Evolutionary conservation across 345 rosid genomes (phyloP), one percentile per base, ranked within the genome.

Genomic region (Acer negundo): DNA sequence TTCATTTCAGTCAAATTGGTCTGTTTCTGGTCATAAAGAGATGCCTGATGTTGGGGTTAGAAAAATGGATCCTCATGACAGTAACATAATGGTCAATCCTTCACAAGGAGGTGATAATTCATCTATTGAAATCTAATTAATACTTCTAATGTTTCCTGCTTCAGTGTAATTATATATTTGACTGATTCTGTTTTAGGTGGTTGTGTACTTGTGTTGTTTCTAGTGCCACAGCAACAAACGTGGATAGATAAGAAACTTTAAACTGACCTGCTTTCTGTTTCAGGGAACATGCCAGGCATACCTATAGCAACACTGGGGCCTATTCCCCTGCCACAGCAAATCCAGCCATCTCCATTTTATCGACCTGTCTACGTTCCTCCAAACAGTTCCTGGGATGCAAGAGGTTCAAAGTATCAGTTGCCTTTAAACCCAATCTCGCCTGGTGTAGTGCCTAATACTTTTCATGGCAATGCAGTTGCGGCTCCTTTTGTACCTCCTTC

Each of bases 381-480:
- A 42, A 86, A 78, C 80, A 86, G 83, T 84, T 87, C 97, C 40
- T 92, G 98, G 98, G 98, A 96, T 80, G 80, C 90, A 69, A 83
- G 90, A 56, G 86, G 90, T 73, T 82, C 85, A 66, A 86, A 85
- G 79, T 90, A 86, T 69, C 94, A 87, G 74, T 72, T 78, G 80
- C 88, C 92, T 76, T 24, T 77, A 68, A 87, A 88, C 77, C 86
- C 91, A 59, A 84, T 85, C 67, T 83, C 97, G 35, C 88, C 92
- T 26, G 86, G 84, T 62, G 74, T 83, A 53, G 75, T 83, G 80
- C 85, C 85, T 72, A 85, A 67, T 82, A 84, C 81, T 76, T 91
- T 84, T 86, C 89, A 84, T 78, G 78, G 87, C 62, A 84, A 79
- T 83, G 80, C 85, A 74, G 80, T 88, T 71, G 84, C 93, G 70